Evolutionary conservation across 352 stramenopile genomes (phyloP).

Genomic region (Phytophthora hybrid): DNA sequence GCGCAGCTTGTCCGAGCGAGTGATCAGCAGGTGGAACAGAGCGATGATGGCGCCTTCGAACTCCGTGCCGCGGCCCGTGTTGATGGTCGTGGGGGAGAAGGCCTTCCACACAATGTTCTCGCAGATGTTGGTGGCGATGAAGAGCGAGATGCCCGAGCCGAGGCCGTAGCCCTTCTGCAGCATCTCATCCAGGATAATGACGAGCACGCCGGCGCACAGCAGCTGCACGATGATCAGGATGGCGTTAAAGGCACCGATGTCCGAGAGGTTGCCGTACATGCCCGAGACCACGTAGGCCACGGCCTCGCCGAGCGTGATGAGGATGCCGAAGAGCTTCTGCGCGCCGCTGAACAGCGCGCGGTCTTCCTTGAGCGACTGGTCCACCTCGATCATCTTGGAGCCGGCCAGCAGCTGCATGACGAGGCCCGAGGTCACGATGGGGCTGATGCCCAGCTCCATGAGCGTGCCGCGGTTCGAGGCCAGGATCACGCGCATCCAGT

Average conservation of each 20-base stretch:
- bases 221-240: constrained; percentile 99
- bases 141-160: constrained; percentile 98
- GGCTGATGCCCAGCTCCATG: constrained; percentile 99
- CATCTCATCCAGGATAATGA: constrained; percentile 99
- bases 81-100: constrained; percentile 99
- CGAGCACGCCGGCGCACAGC: constrained; percentile 98
- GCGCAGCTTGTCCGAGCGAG: constrained; percentile 97
- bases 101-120: constrained; percentile 99
- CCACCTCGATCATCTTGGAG: constrained; percentile 99
- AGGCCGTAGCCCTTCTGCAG: constrained; percentile 99
- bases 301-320: constrained; percentile 99
- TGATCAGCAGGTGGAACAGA: constrained; percentile 99
- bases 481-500: constrained; percentile 99
- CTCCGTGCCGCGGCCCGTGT: constrained; percentile 98
- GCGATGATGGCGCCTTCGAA: constrained; percentile 99
- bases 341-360: constrained; percentile 97
- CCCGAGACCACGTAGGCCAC: constrained; percentile 99
- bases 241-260: constrained; percentile 98
- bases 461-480: constrained; percentile 98
- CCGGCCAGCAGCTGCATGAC: constrained; percentile 99
- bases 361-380: constrained; percentile 99
- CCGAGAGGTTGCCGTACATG: constrained; percentile 99
- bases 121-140: constrained; percentile 99
- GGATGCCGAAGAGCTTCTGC: constrained; percentile 99
- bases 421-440: constrained; percentile 99